Conservation (phyloP, 2,329 filamentous ascomycete species). For the Ophiostoma novo-ulmi region DNA sequence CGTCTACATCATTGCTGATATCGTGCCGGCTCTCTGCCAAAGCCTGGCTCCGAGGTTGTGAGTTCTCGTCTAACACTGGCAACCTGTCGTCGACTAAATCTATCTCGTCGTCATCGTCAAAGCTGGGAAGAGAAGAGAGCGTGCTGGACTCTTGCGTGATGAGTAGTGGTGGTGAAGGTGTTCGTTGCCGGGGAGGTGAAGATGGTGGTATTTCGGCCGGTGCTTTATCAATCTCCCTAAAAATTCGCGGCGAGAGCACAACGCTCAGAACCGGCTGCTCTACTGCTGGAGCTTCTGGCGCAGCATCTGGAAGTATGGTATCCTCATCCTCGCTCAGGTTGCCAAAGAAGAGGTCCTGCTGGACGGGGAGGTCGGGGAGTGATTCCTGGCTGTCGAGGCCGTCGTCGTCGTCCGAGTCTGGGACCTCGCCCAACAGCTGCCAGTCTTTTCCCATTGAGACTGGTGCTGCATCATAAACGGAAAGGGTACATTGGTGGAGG, state of each 20-base stretch:
- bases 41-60: background rate
- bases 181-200: conserved; percentile 5
- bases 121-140: background rate
- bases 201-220: background rate
- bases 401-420: conserved; percentile 42
- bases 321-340: background rate
- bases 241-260: background rate
- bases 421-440: conserved; percentile 43
- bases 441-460: conserved; percentile 38
- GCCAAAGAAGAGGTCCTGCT: background rate
- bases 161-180: background rate
- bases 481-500: conserved; percentile 10
- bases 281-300: background rate
- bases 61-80: background rate
- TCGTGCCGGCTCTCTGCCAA: background rate
- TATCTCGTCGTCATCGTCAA: conserved; percentile 25
- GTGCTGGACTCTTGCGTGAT: background rate
- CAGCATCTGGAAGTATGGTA: background rate
- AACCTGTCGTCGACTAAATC: conserved; percentile 21
- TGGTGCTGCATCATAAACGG: conserved; percentile 32
- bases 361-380: background rate
- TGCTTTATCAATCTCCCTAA: background rate
- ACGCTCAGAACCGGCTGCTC: background rate
- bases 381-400: conserved; percentile 35
- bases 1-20: background rate